Evolutionary conservation across 495 filamentous ascomycete genomes (phyloP).

Genomic region (Penicillium soppii): DNA sequence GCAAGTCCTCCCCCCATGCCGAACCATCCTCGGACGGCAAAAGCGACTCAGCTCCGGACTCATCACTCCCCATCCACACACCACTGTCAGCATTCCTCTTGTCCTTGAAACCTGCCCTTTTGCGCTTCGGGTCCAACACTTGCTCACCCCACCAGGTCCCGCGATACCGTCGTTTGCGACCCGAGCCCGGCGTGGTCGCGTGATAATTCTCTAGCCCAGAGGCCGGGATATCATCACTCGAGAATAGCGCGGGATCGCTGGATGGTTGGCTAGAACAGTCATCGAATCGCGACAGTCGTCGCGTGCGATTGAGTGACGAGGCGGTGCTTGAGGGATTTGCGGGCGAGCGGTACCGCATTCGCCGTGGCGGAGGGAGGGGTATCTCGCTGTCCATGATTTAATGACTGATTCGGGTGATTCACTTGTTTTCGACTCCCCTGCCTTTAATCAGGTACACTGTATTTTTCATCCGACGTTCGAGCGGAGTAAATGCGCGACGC

Average conservation of each 20-base stretch:
- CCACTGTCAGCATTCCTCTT: conserved; percentile 73
- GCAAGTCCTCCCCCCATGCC: conserved; percentile 39
- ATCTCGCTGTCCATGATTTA: conserved; percentile 41
- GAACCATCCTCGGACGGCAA: conserved; percentile 37
- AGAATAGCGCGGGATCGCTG: conserved; percentile 75
- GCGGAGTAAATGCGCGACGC: conserved; percentile 13
- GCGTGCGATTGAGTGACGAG: conserved; percentile 32
- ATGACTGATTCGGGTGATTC: conserved; percentile 2
- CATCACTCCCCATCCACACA: conserved; percentile 76
- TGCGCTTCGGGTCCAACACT: conserved; percentile 46
- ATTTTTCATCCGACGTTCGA: conserved; percentile 4
- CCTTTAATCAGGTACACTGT: background rate
- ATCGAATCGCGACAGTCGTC: conserved; percentile 38
- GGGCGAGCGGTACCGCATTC: conserved; percentile 42
- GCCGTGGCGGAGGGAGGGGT: conserved; percentile 44
- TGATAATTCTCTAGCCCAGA: conserved; percentile 69
- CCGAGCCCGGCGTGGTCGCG: conserved; percentile 38
- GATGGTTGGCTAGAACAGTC: conserved; percentile 53
- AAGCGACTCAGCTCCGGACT: conserved; percentile 32
- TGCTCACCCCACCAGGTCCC: conserved; percentile 72
- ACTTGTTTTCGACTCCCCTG: background rate
- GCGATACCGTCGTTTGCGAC: conserved; percentile 62
- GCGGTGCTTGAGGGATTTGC: conserved; percentile 8
- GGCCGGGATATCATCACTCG: conserved; percentile 72
- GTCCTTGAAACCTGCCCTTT: conserved; percentile 55